These are phyloP conservation scores for Penicillium salamii DNA, from an alignment of 495 filamentous ascomycete genomes.

Conservation along the genomic window DNA sequence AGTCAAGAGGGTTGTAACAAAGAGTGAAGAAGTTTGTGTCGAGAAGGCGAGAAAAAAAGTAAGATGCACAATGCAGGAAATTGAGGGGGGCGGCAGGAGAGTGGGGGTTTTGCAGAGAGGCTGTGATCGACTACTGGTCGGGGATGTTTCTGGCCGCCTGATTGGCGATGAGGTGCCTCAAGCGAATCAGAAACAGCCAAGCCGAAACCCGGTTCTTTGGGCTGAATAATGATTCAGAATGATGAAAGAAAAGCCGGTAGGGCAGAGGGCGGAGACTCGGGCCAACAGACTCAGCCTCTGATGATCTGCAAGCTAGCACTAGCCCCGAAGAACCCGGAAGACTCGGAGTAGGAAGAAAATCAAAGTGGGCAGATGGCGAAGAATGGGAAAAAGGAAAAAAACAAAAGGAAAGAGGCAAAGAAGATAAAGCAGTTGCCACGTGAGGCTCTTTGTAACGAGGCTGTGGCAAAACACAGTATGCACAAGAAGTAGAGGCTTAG, in stretches of 20 bases:
- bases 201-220: slow-evolving; percentile 1
- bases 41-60: slow-evolving; percentile 2
- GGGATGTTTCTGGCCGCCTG: slow-evolving; percentile 12
- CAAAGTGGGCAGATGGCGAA: neutral
- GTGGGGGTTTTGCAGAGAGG: slow-evolving; percentile 20
- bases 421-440: slow-evolving; percentile 7
- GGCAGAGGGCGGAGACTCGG: slow-evolving; percentile 3
- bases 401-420: slow-evolving; percentile 1
- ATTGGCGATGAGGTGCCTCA: slow-evolving; percentile 18
- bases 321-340: neutral
- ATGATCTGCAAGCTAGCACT: slow-evolving; percentile 12
- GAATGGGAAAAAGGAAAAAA: slow-evolving; percentile 1
- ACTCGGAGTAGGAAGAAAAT: neutral
- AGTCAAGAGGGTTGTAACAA: slow-evolving; percentile 1
- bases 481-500: slow-evolving; percentile 1
- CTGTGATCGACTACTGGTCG: slow-evolving; percentile 22
- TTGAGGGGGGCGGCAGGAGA: slow-evolving; percentile 23
- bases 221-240: slow-evolving; percentile 12
- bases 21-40: slow-evolving; percentile 4
- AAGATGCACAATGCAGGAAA: slow-evolving; percentile 17
- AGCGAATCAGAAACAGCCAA: neutral
- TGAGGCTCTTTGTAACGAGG: slow-evolving; percentile 10
- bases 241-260: slow-evolving; percentile 4
- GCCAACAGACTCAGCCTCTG: neutral
- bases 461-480: neutral